Evolutionary conservation across 768 basidiomycete genomes (phyloP).

Genomic region (Trametes villosa): DNA sequence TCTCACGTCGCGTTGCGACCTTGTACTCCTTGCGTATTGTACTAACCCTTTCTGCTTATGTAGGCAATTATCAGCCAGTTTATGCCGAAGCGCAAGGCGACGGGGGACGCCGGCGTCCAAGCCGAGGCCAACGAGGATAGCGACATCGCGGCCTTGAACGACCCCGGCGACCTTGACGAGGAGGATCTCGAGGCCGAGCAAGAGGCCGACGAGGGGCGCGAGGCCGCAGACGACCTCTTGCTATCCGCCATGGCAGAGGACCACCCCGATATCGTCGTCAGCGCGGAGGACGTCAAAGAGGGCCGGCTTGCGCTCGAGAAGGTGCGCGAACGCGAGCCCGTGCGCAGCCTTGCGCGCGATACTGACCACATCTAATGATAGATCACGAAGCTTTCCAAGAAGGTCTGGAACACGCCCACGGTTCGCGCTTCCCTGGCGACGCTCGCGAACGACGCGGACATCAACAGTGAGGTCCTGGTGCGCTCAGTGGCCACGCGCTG

Average conservation of each 20-base stretch:
- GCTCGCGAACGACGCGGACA: not conserved
- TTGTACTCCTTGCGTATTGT: too few species aligned
- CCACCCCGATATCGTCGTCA: not conserved
- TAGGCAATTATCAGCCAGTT: conserved; percentile 5
- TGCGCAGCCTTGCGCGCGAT: too few species aligned
- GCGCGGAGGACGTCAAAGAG: conserved; percentile 5
- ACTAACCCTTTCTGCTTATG: too few species aligned
- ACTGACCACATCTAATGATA: too few species aligned
- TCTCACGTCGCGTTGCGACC: too few species aligned
- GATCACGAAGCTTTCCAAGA: not conserved
- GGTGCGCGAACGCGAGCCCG: not conserved
- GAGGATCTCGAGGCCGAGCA: too few species aligned
- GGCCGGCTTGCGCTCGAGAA: conserved; percentile 14
- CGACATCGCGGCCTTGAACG: not conserved
- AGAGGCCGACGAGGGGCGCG: conserved; percentile 13
- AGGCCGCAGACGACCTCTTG: conserved; percentile 25
- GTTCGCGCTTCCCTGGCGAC: conserved; percentile 25
- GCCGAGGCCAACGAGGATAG: too few species aligned
- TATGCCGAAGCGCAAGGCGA: not conserved
- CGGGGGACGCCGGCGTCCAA: not conserved
- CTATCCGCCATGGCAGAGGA: conserved; percentile 20
- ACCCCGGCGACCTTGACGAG: conserved; percentile 2
- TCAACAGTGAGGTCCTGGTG: conserved; percentile 14
- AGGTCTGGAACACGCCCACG: conserved; percentile 22
- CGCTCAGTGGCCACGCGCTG: conserved; percentile 26